A percentile compares a stretch with the other conserved stretches of the same genome.
Evolutionary conservation across 1,139 yeast species (phyloP).

Genomic region (Waltiozyma sp.): DNA sequence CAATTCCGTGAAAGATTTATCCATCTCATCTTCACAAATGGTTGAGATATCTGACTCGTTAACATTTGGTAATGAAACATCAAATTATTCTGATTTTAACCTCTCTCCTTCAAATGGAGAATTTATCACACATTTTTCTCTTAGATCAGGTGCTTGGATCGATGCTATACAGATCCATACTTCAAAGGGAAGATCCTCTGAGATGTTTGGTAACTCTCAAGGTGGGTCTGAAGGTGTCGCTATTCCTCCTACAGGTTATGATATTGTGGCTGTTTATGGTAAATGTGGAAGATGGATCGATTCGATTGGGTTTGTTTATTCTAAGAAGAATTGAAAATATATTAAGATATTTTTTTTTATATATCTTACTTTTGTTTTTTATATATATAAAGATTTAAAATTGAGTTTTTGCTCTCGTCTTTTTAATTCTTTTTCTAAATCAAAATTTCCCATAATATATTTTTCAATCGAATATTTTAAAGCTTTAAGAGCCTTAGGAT

Average conservation of each 20-base stretch:
- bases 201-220: slow-evolving; percentile 45
- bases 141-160: slow-evolving; percentile 80
- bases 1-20: slow-evolving; percentile 8
- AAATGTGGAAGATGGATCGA: slow-evolving; percentile 58
- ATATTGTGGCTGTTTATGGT: slow-evolving; percentile 61
- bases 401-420: too few species aligned
- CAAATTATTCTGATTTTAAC: slow-evolving; percentile 43
- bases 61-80: slow-evolving; percentile 54
- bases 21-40: slow-evolving; percentile 1
- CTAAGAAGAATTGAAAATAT: slow-evolving; percentile 8
- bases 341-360: too few species aligned
- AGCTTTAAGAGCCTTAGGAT: too few species aligned
- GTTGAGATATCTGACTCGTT: slow-evolving; percentile 15
- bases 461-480: too few species aligned
- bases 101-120: slow-evolving; percentile 41
- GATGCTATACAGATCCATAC: slow-evolving; percentile 71
- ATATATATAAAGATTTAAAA: too few species aligned
- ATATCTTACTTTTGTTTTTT: too few species aligned
- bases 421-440: too few species aligned
- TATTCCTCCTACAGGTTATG: slow-evolving; percentile 46
- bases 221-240: slow-evolving; percentile 63
- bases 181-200: slow-evolving; percentile 37
- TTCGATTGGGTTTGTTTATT: slow-evolving; percentile 46
- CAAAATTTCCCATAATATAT: too few species aligned
- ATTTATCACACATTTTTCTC: slow-evolving; percentile 41